These are phyloP conservation scores for Coemansia sp. DNA, from an alignment of 192 early-diverging fungal genomes.

Conservation along the genomic window DNA sequence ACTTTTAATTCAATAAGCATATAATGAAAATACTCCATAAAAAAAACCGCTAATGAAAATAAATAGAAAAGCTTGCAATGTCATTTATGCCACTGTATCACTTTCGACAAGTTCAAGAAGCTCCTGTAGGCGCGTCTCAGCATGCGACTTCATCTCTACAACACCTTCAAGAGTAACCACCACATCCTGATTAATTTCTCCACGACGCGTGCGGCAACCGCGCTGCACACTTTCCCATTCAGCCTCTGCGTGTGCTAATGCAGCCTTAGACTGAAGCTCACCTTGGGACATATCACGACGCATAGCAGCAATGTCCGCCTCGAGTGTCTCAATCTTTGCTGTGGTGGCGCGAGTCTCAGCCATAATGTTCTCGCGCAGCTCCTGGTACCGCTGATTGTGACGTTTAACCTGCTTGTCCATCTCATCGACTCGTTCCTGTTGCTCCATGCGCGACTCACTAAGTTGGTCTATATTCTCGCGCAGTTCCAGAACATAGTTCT, in stretches of 20 bases:
- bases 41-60: constrained; percentile 4
- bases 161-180: constrained; percentile 44
- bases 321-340: constrained; percentile 50
- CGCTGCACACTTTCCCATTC: constrained; percentile 56
- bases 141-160: constrained; percentile 41
- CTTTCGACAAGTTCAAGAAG: constrained; percentile 37
- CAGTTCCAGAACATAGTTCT: constrained; percentile 38
- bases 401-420: constrained; percentile 49
- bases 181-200: constrained; percentile 47
- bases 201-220: constrained; percentile 44
- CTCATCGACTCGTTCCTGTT: constrained; percentile 45
- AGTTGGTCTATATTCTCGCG: constrained; percentile 49
- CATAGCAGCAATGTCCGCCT: constrained; percentile 51
- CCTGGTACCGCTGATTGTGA: constrained; percentile 49
- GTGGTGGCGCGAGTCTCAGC: constrained; percentile 39
- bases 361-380: constrained; percentile 42
- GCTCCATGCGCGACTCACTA: constrained; percentile 47
- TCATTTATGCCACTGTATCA: constrained; percentile 10
- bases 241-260: constrained; percentile 43
- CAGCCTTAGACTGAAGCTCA: constrained; percentile 50
- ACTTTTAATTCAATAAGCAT: not conserved
- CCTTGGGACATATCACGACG: constrained; percentile 44
- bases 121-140: constrained; percentile 35
- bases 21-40: not conserved
- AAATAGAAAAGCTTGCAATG: not conserved